Base-by-base conservation (phyloP, 495 filamentous ascomycete genomes). In the Aspergillus sparsus region DNA sequence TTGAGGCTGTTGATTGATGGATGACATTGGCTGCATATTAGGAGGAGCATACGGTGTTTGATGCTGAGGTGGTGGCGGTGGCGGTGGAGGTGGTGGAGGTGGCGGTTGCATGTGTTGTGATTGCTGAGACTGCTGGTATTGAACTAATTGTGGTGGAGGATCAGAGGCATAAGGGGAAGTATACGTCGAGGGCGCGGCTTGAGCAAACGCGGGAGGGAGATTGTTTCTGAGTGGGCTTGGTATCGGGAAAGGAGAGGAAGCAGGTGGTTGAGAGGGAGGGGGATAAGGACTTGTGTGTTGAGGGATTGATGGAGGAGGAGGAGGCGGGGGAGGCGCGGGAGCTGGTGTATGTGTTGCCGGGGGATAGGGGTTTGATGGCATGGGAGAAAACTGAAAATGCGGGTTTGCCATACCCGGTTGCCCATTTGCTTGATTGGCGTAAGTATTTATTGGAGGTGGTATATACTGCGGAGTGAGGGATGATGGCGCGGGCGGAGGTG, bases 351-450 rank as follows among this genome's bases (percentile, higher is more conserved):
- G 63, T 27, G 64, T 58, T 33, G 69, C 41, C 7, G 63, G 57
- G 36, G 67, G 49, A 52, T 69, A 79, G 27, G 69, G 68, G 62
- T 71, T 69, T 15, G 71, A 55, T 16, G 75, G 69, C 53, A 77
- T 73, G 3, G 74, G 64, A 35, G 77, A 72, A 63, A 78, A 80
- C 59, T 80, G 77, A 64, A 78, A 80, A 45, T 76, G 74, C 49
- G 77, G 72, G 36, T 70, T 75, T 46, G 73, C 68, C 65, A 76
- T 71, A 32, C 63, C 62, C 36, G 69, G 57, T 46, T 69, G 70
- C 21, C 62, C 66, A 54, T 66, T 66, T 18, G 70, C 36, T 36
- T 70, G 65, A 51, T 64, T 71, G 37, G 65, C 62, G 68, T 81
- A 77, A 9, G 75, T 55, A 46, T 74, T 68, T 39, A 68, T 68